A percentile compares a stretch with the other conserved stretches of the same genome.
These are phyloP conservation scores for Gymnopilus junonius DNA, from an alignment of 768 basidiomycete genomes.

Conservation along the genomic window DNA sequence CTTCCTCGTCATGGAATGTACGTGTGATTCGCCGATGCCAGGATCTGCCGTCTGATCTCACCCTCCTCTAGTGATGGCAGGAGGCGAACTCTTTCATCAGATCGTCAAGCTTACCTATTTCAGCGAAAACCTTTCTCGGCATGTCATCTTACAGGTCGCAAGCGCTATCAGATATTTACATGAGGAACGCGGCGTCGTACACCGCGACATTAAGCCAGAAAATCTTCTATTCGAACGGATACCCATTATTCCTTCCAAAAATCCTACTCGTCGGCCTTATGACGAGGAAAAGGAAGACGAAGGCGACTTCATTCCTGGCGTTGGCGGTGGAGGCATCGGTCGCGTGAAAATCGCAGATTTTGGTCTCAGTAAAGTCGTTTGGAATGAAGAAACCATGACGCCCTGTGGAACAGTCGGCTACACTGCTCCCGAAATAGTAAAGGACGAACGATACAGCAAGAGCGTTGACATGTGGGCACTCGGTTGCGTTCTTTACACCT, in stretches of 20 bases:
- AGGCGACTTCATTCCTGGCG: conserved; percentile 89
- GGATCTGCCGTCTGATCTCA: conserved; percentile 19
- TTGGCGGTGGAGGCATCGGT: conserved; percentile 97
- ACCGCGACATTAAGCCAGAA: conserved; percentile 99
- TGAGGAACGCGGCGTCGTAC: conserved; percentile 97
- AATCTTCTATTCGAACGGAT: conserved; percentile 94
- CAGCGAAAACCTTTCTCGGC: conserved; percentile 94
- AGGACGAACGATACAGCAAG: conserved; percentile 95
- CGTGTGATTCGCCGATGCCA: conserved; percentile 31
- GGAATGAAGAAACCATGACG: conserved; percentile 99
- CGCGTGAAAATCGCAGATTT: conserved; percentile 99
- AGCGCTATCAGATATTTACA: conserved; percentile 94
- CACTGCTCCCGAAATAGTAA: conserved; percentile 99
- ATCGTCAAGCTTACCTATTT: conserved; percentile 99
- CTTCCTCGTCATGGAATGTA: conserved; percentile 91
- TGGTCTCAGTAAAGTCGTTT: conserved; percentile 95
- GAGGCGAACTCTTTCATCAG: conserved; percentile 98
- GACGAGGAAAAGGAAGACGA: conserved; percentile 99
- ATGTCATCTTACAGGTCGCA: conserved; percentile 96
- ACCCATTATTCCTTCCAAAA: conserved; percentile 86
- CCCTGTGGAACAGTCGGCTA: conserved; percentile 99
- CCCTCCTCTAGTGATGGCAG: conserved; percentile 79
- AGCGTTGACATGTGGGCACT: conserved; percentile 99
- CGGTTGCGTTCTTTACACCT: conserved; percentile 98
- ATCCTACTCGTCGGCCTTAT: conserved; percentile 78